A percentile compares a stretch with the other conserved stretches of the same genome.
Conservation (phyloP, 768 basidiomycete species). For the Harrya chromipes region DNA sequence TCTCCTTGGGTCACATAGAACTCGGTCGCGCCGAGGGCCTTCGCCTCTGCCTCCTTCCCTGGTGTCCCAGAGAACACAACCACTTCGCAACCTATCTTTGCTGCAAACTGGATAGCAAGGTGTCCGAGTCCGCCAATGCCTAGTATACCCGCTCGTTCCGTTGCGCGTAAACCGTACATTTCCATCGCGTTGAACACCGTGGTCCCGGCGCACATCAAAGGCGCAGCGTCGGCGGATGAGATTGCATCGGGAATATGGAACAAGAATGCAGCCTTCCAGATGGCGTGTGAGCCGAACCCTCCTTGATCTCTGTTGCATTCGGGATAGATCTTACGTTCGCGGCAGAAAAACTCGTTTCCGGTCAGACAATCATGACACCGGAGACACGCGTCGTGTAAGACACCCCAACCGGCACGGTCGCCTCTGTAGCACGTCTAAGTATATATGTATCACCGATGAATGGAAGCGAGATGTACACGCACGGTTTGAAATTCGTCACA, state of each 20-base stretch:
- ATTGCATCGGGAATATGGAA: constrained; percentile 28
- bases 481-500: too few species aligned
- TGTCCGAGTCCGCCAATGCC: constrained; percentile 32
- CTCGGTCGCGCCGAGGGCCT: constrained; percentile 24
- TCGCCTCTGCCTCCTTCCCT: constrained; percentile 27
- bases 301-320: constrained; percentile 16
- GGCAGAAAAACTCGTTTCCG: constrained; percentile 20
- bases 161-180: constrained; percentile 18
- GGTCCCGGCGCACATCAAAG: constrained; percentile 29
- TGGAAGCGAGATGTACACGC: too few species aligned
- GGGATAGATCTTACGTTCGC: constrained; percentile 7
- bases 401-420: too few species aligned
- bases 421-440: too few species aligned
- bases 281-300: constrained; percentile 22
- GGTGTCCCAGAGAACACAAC: constrained; percentile 22
- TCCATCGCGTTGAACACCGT: constrained; percentile 25
- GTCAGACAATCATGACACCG: constrained; percentile 14
- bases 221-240: constrained; percentile 21
- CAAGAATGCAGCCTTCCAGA: constrained; percentile 27
- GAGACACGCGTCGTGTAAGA: too few species aligned
- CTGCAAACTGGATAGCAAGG: constrained; percentile 27
- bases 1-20: constrained; percentile 12
- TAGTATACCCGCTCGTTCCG: constrained; percentile 25
- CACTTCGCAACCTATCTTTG: constrained; percentile 29
- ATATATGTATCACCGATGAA: too few species aligned